These are phyloP conservation scores for Crithidia fasciculata DNA, from an alignment of 208 protist genomes.

Conservation along the genomic window DNA sequence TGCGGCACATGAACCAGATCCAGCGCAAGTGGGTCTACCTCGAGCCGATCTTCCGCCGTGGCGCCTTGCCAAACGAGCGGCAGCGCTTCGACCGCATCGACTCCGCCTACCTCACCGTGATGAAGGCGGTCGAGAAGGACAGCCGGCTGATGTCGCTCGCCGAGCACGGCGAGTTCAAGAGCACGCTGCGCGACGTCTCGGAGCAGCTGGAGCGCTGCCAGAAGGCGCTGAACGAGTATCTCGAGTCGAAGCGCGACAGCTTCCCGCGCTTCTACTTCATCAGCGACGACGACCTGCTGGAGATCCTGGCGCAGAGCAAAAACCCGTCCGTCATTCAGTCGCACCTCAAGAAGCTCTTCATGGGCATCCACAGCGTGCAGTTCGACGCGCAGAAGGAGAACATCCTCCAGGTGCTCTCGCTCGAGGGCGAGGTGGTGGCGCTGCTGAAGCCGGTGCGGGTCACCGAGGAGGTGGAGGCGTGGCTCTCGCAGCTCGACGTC, in stretches of 20 bases:
- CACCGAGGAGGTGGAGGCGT: slow-evolving; percentile 95
- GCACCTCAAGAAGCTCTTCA: slow-evolving; percentile 99
- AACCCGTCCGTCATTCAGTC: slow-evolving; percentile 97
- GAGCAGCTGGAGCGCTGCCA: slow-evolving; percentile 98
- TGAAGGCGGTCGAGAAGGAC: slow-evolving; percentile 86
- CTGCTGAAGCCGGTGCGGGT: slow-evolving; percentile 92
- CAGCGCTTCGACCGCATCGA: slow-evolving; percentile 96
- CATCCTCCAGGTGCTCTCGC: slow-evolving; percentile 92
- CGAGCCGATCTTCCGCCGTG: slow-evolving; percentile 98
- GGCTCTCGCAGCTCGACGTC: slow-evolving; percentile 93
- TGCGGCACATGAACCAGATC: slow-evolving; percentile 95
- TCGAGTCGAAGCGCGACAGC: slow-evolving; percentile 97
- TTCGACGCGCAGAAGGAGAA: slow-evolving; percentile 90
- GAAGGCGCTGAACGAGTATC: slow-evolving; percentile 96
- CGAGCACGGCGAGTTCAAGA: slow-evolving; percentile 79
- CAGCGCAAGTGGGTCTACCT: slow-evolving; percentile 99
- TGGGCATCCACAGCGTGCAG: slow-evolving; percentile 95
- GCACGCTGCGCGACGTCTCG: slow-evolving; percentile 87
- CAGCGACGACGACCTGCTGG: slow-evolving; percentile 98
- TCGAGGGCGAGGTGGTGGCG: slow-evolving; percentile 94
- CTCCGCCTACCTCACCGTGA: slow-evolving; percentile 94
- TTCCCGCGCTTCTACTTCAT: slow-evolving; percentile 99
- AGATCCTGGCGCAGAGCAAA: slow-evolving; percentile 96
- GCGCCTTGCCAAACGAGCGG: slow-evolving; percentile 96
- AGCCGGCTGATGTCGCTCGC: slow-evolving; percentile 88